Evolutionary conservation across 1,284 basidiomycete genomes (phyloP).

Genomic region (Tilletia caries): DNA sequence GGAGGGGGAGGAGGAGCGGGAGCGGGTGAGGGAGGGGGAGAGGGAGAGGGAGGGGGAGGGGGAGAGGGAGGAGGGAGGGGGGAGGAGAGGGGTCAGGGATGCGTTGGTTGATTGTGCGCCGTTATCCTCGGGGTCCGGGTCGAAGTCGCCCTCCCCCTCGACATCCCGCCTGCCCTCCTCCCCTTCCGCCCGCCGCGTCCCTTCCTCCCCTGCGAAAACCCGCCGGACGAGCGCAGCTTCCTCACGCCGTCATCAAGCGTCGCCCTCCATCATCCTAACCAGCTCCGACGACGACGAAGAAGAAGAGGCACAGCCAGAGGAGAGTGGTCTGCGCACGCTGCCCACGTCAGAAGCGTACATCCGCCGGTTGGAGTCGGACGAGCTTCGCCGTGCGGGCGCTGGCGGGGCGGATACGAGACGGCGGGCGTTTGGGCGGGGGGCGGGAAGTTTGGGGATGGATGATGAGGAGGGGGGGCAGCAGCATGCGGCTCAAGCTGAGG

Average conservation of each 20-base stretch:
- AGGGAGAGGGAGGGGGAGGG: not conserved
- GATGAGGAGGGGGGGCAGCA: conserved; percentile 13
- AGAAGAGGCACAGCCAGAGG: not conserved
- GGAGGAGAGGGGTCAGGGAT: not conserved
- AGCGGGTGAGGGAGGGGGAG: not conserved
- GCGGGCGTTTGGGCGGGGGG: not conserved
- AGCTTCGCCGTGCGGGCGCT: conserved; percentile 15
- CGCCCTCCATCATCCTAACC: not conserved
- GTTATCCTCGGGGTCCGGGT: not conserved
- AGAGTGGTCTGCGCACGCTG: not conserved
- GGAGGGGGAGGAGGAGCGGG: conserved; percentile 37
- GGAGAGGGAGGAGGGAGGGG: not conserved
- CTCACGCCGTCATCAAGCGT: not conserved
- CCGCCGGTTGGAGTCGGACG: not conserved
- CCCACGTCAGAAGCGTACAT: conserved; percentile 3
- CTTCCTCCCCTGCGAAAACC: not conserved
- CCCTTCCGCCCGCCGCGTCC: not conserved
- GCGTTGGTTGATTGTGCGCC: conserved; percentile 15
- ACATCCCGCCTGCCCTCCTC: not conserved
- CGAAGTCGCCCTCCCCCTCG: not conserved
- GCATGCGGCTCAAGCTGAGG: too few species aligned
- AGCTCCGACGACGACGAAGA: not conserved
- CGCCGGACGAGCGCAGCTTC: not conserved
- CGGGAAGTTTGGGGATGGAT: not conserved
- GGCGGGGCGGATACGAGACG: conserved; percentile 3